Base-by-base conservation (phyloP, 2,329 filamentous ascomycete genomes). In the Pleoardoris graminearum region DNA sequence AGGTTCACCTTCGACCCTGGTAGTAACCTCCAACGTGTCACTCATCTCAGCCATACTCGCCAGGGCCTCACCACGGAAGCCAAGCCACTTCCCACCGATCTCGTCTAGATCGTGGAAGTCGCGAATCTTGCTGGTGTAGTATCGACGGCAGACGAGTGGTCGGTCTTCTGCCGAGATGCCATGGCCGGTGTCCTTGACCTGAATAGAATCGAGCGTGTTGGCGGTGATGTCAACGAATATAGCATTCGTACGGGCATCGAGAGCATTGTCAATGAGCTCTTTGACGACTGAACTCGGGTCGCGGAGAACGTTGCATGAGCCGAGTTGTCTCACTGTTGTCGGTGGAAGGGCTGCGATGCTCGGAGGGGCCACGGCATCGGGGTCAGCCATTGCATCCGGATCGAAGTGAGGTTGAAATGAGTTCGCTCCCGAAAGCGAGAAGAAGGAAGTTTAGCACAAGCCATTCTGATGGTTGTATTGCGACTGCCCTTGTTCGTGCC, bases 181-280 rank as follows among this genome's bases (percentile, higher is more conserved):
- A 51, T 80, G 76, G n/a, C 89, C 89, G 72, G 91, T 89, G 68
- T 74, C 71, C 37, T 70, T 73, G 43, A 91, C 83, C 62, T 88
- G 83, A 32, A 93, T 82, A 48, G 79, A 82, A 69, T 89, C 85
- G 47, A 91, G 69, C 0, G 86, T 86, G 65, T 91, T 86, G 36
- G 79, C 62, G 3, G 86, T 82, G 12, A 91, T 77, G 23, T 83
- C 74, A 21, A 92, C 75, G 47, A 88, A 83, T 51, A 93, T 77
- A 1, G 80, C 80, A 1, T 82, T 87, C 11, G 89, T 87, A 47
- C 80, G 77, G 7, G 88, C 87, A 70, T 93, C 89, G 17, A 92
- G 80, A 37, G 88, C 80, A 69, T 93, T 92, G 61, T 92, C 89
- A 27, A 92, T 71, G 3, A 92, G 82, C 71, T 92, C 89, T 66